These are phyloP conservation scores for Fusarium newnesense DNA, from an alignment of 2,329 filamentous ascomycete genomes.

Conservation along the genomic window DNA sequence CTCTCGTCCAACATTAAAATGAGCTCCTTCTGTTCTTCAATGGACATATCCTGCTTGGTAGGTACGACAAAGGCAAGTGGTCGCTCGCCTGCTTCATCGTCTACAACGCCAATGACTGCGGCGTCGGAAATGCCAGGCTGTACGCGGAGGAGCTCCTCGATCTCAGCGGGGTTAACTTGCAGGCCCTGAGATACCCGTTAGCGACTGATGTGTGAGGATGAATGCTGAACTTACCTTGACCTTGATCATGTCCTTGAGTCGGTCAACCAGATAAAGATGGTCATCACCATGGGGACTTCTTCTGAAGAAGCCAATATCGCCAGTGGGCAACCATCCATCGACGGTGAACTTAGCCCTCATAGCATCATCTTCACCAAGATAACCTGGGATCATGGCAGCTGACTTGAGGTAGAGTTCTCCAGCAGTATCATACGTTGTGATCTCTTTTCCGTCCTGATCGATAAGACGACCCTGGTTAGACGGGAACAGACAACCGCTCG, in stretches of 20 bases:
- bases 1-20: not conserved
- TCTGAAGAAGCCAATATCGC: not conserved
- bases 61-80: not conserved
- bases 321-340: not conserved
- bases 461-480: not conserved
- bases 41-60: not conserved
- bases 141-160: not conserved
- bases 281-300: not conserved
- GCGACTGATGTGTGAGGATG: too few relatives aligned
- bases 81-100: not conserved
- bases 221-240: not conserved
- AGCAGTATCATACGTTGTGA: not conserved
- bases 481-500: not conserved
- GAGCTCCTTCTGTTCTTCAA: not conserved
- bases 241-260: slow-evolving; percentile 1
- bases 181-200: not conserved
- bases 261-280: not conserved
- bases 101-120: not conserved
- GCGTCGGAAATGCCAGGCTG: not conserved
- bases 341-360: not conserved
- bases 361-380: not conserved
- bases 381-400: not conserved
- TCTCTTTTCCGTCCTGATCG: not conserved
- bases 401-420: not conserved
- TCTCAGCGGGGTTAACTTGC: not conserved